Conservation (phyloP, 352 stramenopile species). For the Phytophthora idaei region DNA sequence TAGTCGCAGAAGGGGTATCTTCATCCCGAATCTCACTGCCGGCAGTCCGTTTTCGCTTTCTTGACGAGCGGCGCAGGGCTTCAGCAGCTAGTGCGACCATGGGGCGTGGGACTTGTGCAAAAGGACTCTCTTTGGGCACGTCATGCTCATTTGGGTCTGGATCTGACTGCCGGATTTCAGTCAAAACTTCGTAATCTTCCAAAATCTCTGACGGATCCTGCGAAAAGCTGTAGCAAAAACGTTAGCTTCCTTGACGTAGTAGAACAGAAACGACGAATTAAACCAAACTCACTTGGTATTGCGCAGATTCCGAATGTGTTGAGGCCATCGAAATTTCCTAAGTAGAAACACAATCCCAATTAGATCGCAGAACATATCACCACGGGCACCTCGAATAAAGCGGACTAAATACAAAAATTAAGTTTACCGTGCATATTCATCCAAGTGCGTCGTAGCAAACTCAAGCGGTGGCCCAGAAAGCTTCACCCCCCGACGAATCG, state of each 20-base stretch:
- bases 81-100: constrained; percentile 44
- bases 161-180: constrained; percentile 1
- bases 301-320: constrained; percentile 65
- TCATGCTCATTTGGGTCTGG: neutral
- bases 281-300: constrained; percentile 53
- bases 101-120: constrained; percentile 47
- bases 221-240: constrained; percentile 41
- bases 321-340: constrained; percentile 84
- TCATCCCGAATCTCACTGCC: constrained; percentile 12
- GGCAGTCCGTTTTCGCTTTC: constrained; percentile 48
- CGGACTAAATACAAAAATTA: neutral
- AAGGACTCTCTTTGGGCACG: constrained; percentile 29
- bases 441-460: constrained; percentile 43
- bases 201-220: constrained; percentile 55
- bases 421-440: constrained; percentile 49
- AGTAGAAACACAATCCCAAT: neutral
- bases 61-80: constrained; percentile 27
- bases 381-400: neutral
- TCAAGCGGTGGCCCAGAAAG: constrained; percentile 53
- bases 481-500: constrained; percentile 37
- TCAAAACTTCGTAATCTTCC: constrained; percentile 51
- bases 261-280: neutral
- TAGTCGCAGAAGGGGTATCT: constrained; percentile 9
- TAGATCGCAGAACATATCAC: neutral
- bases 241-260: constrained; percentile 11